phyloP scores from a whole-genome alignment of 768 basidiomycete species.

The Mycena crocata region DNA sequence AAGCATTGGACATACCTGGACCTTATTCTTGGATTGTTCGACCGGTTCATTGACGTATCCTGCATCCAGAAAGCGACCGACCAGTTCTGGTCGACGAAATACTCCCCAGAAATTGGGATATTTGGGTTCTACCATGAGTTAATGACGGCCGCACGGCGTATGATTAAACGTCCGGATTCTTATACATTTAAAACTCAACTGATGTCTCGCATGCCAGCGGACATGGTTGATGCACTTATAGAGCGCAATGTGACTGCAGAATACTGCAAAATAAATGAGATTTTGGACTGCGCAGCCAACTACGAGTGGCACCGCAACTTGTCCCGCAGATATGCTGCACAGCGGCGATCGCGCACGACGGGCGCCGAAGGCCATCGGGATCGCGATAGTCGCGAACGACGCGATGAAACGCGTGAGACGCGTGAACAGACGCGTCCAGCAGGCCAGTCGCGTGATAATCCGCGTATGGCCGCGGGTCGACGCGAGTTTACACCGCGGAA shows the following conservation, averaged over 20 bases:
- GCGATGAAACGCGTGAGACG: no score
- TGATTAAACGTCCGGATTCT: constrained; percentile 1
- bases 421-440: no score
- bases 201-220: background rate
- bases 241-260: background rate
- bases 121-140: background rate
- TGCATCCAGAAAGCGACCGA: background rate
- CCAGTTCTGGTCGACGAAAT: background rate
- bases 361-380: no score
- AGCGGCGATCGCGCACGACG: no score
- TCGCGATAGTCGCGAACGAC: background rate
- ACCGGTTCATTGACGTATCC: constrained; percentile 7
- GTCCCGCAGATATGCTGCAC: no score
- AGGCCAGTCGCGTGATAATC: no score
- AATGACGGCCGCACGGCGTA: background rate
- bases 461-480: no score
- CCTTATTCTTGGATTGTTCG: constrained; percentile 1
- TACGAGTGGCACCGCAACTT: no score
- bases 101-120: background rate
- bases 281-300: background rate
- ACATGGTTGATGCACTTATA: background rate
- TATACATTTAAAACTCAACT: constrained; percentile 7
- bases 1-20: constrained; percentile 1
- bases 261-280: background rate
- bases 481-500: no score